Percentiles rank a stretch among this genome's conserved stretches.
Evolutionary conservation across 371 early-diverging fungal genomes (phyloP).

Genomic region (Phascolomyces articulosus): DNA sequence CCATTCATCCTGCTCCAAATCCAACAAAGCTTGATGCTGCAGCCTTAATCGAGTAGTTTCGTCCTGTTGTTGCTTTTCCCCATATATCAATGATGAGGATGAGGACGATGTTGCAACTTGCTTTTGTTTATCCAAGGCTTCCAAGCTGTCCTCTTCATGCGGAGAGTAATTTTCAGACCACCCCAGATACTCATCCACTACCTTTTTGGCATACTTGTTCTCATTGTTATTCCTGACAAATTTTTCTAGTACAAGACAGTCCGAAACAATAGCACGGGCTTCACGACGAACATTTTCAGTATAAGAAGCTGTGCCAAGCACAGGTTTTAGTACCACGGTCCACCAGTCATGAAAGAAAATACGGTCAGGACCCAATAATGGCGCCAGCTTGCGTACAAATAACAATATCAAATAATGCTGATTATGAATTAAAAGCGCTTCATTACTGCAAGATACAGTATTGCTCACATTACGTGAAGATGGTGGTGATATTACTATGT

Average conservation of each 20-base stretch:
- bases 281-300: slow-evolving; percentile 40
- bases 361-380: slow-evolving; percentile 32
- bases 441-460: slow-evolving; percentile 30
- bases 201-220: slow-evolving; percentile 24
- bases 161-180: slow-evolving; percentile 34
- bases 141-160: slow-evolving; percentile 22
- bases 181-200: slow-evolving; percentile 38
- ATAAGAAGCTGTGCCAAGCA: slow-evolving; percentile 33
- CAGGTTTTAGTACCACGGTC: slow-evolving; percentile 32
- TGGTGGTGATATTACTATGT: slow-evolving; percentile 18
- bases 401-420: slow-evolving; percentile 43
- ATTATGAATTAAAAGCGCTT: slow-evolving; percentile 25
- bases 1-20: slow-evolving; percentile 52
- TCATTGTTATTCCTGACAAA: slow-evolving; percentile 15
- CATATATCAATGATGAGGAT: no score
- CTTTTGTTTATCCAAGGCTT: slow-evolving; percentile 16
- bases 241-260: slow-evolving; percentile 19
- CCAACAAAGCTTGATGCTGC: slow-evolving; percentile 39
- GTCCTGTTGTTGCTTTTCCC: slow-evolving; percentile 5
- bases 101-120: not conserved
- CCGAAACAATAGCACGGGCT: slow-evolving; percentile 33
- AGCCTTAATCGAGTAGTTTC: slow-evolving; percentile 18
- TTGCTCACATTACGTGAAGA: slow-evolving; percentile 12
- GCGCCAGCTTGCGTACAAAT: slow-evolving; percentile 36
- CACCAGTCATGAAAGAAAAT: slow-evolving; percentile 38